Evolutionary conservation across 2,329 filamentous ascomycete genomes (phyloP).

Genomic region (Leptographium lundbergii): DNA sequence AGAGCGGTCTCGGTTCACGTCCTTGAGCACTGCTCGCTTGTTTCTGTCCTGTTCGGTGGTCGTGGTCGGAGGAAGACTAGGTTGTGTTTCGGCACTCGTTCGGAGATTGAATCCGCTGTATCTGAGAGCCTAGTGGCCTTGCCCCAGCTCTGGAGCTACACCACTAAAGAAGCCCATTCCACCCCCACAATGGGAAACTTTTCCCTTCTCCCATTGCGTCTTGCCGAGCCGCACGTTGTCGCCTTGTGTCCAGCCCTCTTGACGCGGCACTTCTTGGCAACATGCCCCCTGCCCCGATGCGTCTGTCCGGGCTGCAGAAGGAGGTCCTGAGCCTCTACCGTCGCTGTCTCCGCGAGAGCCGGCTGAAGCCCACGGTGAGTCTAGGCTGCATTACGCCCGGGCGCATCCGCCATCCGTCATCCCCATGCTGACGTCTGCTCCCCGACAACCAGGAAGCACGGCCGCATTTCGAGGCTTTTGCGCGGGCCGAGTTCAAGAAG

Average conservation of each 20-base stretch:
- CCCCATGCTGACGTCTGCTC: neutral
- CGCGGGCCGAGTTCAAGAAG: slow-evolving; percentile 65
- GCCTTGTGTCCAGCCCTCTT: neutral
- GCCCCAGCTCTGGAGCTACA: neutral
- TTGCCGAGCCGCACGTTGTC: slow-evolving; percentile 15
- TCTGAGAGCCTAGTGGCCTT: neutral
- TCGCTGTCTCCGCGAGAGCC: slow-evolving; percentile 67
- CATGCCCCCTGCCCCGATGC: slow-evolving; percentile 18
- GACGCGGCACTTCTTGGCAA: neutral
- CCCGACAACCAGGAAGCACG: slow-evolving; percentile 18
- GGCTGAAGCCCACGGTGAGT: slow-evolving; percentile 62
- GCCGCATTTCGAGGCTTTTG: slow-evolving; percentile 50
- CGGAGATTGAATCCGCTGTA: neutral
- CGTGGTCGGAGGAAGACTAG: neutral
- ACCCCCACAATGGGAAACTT: neutral
- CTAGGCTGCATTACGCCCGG: too few species aligned
- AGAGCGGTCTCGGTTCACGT: neutral
- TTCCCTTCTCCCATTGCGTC: neutral
- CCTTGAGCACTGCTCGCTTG: too few species aligned
- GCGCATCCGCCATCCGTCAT: neutral
- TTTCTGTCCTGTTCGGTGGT: neutral
- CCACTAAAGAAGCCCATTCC: neutral
- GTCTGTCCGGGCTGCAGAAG: slow-evolving; percentile 76
- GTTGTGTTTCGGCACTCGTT: neutral
- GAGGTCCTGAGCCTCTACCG: slow-evolving; percentile 82